Base-by-base conservation (phyloP, 371 early-diverging fungal species). In the Apophysomyces sp. region DNA sequence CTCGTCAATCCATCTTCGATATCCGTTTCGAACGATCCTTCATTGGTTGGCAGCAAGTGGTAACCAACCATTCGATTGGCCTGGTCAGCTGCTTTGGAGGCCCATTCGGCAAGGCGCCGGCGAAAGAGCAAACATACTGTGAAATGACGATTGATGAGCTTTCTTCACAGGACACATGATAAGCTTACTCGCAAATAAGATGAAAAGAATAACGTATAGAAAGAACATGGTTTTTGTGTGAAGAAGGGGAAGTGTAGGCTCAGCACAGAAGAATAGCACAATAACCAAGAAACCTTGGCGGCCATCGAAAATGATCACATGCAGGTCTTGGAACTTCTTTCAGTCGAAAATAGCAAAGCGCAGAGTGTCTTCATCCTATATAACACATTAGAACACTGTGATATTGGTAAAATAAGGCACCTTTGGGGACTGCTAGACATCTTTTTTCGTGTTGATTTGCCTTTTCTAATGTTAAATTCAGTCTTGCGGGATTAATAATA, bases 1-100 rank as follows among this genome's bases (percentile, higher is more conserved):
- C 90, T 89, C 18, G 84, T 85, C 24, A 93, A 72, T 0, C 93
- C 93, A 57, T 89, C 87, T 49, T 86, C 88, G 49, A 88, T 82
- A 57, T 88, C 87, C 12, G 71, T 63, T 66, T 85, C 83, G 41
- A 87, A 87, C 0, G 86, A 78, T 4, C 79, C 82, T 13, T 60
- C 61, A 26, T 68, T 69, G 0, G 78, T 78, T 13, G 82, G 82
- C 28, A 81, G 65, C 44, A 76, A 58, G 58, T 75, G 82, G 54
- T 81, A 81, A 8, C 82, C 82, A 27, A 81, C 57, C 16, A 76
- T 34, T 13, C 72, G 71, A 40, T 81, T 81, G 21, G 68, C 67
- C 60, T 74, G 71, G 36, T 80, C 62, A 4, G 81, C 81, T 15
- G 68, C 61, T 44, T 61, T 41, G 18, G 73, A 73, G 37, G 67